Conservation (phyloP, 1,284 basidiomycete genomes). For the Irpex lacteus region DNA sequence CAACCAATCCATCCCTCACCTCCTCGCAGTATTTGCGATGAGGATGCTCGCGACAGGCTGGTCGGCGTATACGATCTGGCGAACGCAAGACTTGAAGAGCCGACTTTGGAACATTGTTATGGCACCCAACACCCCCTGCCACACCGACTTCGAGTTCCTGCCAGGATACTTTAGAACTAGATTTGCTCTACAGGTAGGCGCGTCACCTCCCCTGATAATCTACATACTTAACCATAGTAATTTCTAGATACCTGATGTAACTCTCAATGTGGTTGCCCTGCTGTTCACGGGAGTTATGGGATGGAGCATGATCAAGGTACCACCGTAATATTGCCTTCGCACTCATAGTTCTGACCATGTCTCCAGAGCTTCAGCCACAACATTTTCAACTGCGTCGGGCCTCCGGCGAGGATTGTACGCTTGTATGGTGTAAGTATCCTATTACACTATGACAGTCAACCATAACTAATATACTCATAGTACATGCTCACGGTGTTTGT, state of each 20-base stretch:
- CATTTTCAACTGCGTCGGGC: conserved; percentile 53
- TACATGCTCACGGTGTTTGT: conserved; percentile 55
- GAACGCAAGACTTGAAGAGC: conserved; percentile 33
- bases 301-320: conserved; percentile 44
- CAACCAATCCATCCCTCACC: conserved; percentile 42
- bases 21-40: conserved; percentile 43
- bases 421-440: conserved; percentile 43
- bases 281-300: conserved; percentile 42
- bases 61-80: conserved; percentile 51
- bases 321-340: neutral
- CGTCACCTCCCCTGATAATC: neutral
- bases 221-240: neutral
- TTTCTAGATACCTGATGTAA: conserved; percentile 46
- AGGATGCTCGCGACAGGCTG: conserved; percentile 46
- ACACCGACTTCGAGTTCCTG: conserved; percentile 48
- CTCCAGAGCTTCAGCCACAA: conserved; percentile 42
- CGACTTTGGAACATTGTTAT: conserved; percentile 40
- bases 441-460: neutral
- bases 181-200: conserved; percentile 32
- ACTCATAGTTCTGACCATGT: conserved; percentile 1
- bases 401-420: conserved; percentile 45
- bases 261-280: conserved; percentile 43
- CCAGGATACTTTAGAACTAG: conserved; percentile 40
- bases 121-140: conserved; percentile 42
- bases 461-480: conserved; percentile 23